Evolutionary conservation across 306 rosid species (phyloP), one percentile per base, ranked within the genome.

Genomic region (Pyrus betulifolia): DNA sequence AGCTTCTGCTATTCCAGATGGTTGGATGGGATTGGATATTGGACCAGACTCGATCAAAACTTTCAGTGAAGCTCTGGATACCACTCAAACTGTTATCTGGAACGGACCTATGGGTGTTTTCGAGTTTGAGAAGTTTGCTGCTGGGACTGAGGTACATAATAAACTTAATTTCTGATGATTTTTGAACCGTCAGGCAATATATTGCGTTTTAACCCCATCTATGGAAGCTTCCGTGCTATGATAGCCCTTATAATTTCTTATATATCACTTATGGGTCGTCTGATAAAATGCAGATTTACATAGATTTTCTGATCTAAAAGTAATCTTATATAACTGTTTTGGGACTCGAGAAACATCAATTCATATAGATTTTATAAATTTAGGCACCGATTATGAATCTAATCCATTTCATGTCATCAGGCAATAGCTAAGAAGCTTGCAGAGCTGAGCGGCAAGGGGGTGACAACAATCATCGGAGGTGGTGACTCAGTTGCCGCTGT

Each of bases 51-150:
- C 97, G 61, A 87, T 94, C 77, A 90, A 89, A 74, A 80, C 93
- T 77, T 94, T 94, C 83, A 84, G 46, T 62, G 86, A 84, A 80
- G 86, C 88, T 75, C 83, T 94, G 87, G 98, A 91, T 23, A 71
- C 78, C 12, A 92, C 95, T 76, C 87, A 89, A 77, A 91, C 97
- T 72, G 28, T 91, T 31, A 91, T 94, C 46, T 94, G 98, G 98
- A 94, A 94, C 58, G 98, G 98, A 81, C 98, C 98, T 35, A 94
- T 94, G 98, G 98, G 98, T 64, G 98, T 94, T 72, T 94, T 94
- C 11, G 98, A 94, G 87, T 91, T 91, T 18, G 95, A 90, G 0
- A 91, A 94, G 84, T 94, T 91, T 83, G 97, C 98, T 8, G 81
- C 76, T 8, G 98, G 98, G 81, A 94, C 98, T 4, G 93, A 84